Base-by-base conservation (phyloP, 768 basidiomycete species). In the Boletus rubescentipes region DNA sequence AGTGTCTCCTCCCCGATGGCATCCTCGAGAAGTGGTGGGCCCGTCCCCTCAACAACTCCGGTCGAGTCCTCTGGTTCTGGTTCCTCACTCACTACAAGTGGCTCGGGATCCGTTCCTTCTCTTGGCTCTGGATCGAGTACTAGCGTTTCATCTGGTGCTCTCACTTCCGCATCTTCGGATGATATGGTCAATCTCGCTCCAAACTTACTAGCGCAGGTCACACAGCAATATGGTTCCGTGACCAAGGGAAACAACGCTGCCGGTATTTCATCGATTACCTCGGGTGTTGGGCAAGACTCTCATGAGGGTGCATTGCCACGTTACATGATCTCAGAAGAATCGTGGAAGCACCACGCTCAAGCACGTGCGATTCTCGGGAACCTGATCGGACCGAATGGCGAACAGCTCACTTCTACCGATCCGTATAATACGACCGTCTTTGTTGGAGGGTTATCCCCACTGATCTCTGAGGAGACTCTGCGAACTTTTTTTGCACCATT, bases 371-470 rank as follows among this genome's bases (percentile, higher is more conserved):
- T 92, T 52, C 72, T 93, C 52, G 87, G 89, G 11, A 91, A 89
- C 62, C 73, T 92, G 18, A 90, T 93, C 38, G 91, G 91, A 20
- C 90, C 89, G 1, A 91, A 92, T 57, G 91, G 90, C 52, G 87
- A 92, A 73, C 85, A 91, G 69, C 75, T 93, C 58, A 91, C 89
- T 29, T 90, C 89, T 21, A 91, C 87, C 20, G 93, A 96, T 64
- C 93, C 93, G n/a, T 93, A 93, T 65, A 97, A 96, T 64, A 95
- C 93, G 14, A 97, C 94, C 2, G 93, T 93, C 6, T 97, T 97
- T 58, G 94, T 97, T 18, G 94, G 94, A 23, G 94, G 93, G 0
- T 67, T 96, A 48, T 91, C 89, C 10, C 91, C 91, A 16, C 72
- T 93, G 54, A 94, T 97, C 40, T 86, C 87, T 26, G 94, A 96